These are phyloP conservation scores for Penicillium maclennaniae DNA, from an alignment of 495 filamentous ascomycete species.

Conservation along the genomic window DNA sequence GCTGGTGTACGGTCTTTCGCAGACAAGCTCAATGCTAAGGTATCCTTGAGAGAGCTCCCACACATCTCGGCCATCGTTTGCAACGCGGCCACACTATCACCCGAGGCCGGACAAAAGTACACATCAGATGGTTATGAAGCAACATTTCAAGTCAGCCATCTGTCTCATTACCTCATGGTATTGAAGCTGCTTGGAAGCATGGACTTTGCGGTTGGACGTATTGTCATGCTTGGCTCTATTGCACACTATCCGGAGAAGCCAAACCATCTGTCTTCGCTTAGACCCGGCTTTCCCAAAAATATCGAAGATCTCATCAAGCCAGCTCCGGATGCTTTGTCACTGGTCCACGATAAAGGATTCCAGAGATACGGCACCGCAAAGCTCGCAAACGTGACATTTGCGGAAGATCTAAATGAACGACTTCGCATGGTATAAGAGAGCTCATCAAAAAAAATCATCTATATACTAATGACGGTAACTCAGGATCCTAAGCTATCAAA, in stretches of 20 bases:
- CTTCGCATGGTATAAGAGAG: slow-evolving; percentile 24
- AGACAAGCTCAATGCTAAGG: slow-evolving; percentile 19
- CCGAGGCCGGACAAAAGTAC: slow-evolving; percentile 30
- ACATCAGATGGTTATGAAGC: slow-evolving; percentile 42
- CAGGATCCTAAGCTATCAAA: slow-evolving; percentile 20
- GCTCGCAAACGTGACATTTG: slow-evolving; percentile 40
- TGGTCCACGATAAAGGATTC: slow-evolving; percentile 39
- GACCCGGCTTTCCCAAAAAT: slow-evolving; percentile 16
- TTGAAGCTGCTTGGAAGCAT: slow-evolving; percentile 43
- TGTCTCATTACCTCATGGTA: slow-evolving; percentile 41
- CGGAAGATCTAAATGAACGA: slow-evolving; percentile 38
- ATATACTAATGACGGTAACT: background rate
- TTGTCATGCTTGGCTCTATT: slow-evolving; percentile 41
- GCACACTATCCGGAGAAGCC: slow-evolving; percentile 36
- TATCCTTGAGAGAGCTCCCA: slow-evolving; percentile 30
- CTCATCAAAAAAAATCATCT: background rate
- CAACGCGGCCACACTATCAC: slow-evolving; percentile 45
- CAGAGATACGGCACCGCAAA: slow-evolving; percentile 44
- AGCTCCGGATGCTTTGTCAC: slow-evolving; percentile 8
- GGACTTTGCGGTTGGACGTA: slow-evolving; percentile 26
- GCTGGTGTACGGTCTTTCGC: slow-evolving; percentile 36
- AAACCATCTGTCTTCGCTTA: slow-evolving; percentile 33
- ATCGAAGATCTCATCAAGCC: slow-evolving; percentile 27
- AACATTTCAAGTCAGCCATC: slow-evolving; percentile 42
- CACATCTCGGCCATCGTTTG: slow-evolving; percentile 39